A percentile compares a stretch with the other conserved stretches of the same genome.
These are phyloP conservation scores for Moesziomyces parantarcticus DNA, from an alignment of 1,284 basidiomycete species.

Conservation along the genomic window DNA sequence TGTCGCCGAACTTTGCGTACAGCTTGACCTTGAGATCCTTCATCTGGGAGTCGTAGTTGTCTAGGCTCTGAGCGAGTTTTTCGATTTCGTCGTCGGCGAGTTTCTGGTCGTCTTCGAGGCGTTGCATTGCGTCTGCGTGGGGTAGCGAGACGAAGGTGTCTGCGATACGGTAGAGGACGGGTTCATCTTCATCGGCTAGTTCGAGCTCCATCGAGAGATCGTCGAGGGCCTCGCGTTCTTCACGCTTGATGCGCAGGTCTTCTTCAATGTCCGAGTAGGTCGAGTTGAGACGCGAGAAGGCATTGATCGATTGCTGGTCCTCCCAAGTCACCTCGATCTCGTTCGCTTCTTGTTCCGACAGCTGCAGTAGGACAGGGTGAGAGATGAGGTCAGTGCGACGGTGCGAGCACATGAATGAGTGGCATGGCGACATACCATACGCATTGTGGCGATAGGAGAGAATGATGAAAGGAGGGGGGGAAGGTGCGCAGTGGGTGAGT, in stretches of 20 bases:
- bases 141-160: constrained; percentile 87
- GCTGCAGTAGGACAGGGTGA: constrained; percentile 6
- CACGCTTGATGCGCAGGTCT: constrained; percentile 78
- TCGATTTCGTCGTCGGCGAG: constrained; percentile 75
- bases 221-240: constrained; percentile 92
- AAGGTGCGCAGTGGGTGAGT: no score
- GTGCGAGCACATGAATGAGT: background rate
- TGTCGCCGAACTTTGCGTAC: constrained; percentile 91
- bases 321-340: constrained; percentile 90
- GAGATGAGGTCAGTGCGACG: background rate
- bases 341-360: constrained; percentile 70
- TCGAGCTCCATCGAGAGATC: constrained; percentile 88
- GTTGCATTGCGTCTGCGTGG: constrained; percentile 77
- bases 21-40: constrained; percentile 85
- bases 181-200: constrained; percentile 61
- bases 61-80: constrained; percentile 73
- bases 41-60: constrained; percentile 85
- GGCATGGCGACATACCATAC: constrained; percentile 25
- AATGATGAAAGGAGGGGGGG: constrained; percentile 1
- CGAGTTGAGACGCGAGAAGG: constrained; percentile 90
- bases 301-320: constrained; percentile 92
- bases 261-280: constrained; percentile 80
- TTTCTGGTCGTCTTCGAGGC: constrained; percentile 79
- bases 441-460: constrained; percentile 23
- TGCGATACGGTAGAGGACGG: constrained; percentile 83